Percentiles rank a stretch among this genome's conserved stretches.
phyloP scores from a whole-genome alignment of 495 filamentous ascomycete genomes.

The Hyaloscypha variabilis region DNA sequence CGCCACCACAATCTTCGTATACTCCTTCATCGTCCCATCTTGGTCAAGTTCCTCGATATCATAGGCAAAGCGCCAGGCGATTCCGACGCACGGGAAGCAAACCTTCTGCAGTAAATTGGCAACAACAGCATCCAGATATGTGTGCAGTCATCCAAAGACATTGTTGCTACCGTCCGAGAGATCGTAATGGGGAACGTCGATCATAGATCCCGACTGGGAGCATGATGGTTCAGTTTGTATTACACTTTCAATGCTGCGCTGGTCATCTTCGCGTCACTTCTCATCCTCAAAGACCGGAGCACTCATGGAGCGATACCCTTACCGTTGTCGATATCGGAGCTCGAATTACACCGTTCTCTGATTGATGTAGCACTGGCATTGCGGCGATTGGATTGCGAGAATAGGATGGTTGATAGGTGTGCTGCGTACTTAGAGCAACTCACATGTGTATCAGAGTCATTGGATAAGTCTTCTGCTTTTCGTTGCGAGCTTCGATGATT shows the following conservation, averaged over 20 bases:
- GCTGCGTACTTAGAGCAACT: conserved; percentile 35
- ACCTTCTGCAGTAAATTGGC: conserved; percentile 36
- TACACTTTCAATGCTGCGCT: conserved; percentile 26
- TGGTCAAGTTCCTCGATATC: conserved; percentile 35
- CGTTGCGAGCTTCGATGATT: too few relatives aligned
- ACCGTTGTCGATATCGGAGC: too few relatives aligned
- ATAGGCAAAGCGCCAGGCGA: conserved; percentile 3
- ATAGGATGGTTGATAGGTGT: conserved; percentile 40
- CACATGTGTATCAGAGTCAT: conserved; percentile 22
- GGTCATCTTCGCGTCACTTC: background rate
- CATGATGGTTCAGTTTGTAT: conserved; percentile 42
- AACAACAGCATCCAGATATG: conserved; percentile 37
- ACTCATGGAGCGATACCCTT: too few relatives aligned
- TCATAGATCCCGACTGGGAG: conserved; percentile 33
- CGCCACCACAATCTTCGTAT: conserved; percentile 38
- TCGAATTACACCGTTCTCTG: conserved; percentile 30
- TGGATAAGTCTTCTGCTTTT: conserved; percentile 27
- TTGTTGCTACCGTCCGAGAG: conserved; percentile 34
- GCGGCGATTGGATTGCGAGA: conserved; percentile 34
- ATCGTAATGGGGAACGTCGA: conserved; percentile 26
- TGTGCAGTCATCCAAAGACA: conserved; percentile 35
- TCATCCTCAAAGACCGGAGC: background rate
- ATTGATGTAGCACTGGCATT: conserved; percentile 34
- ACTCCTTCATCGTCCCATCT: conserved; percentile 39
- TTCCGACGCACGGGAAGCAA: conserved; percentile 27